Evolutionary conservation across 2,329 filamentous ascomycete species (phyloP).

Genomic region (Trichoderma sp.): DNA sequence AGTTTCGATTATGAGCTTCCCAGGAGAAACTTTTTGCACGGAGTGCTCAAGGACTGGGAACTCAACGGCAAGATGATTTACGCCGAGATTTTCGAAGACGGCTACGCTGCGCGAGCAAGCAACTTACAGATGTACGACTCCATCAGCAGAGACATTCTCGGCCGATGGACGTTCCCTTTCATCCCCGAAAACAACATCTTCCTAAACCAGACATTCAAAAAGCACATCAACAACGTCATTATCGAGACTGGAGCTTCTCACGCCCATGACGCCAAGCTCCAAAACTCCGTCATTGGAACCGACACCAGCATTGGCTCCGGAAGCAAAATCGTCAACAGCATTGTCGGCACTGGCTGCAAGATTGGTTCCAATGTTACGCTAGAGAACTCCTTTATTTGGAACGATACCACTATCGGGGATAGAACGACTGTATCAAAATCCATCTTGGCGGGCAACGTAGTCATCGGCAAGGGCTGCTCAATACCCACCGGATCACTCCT

Average conservation of each 20-base stretch:
- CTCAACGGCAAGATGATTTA: conserved; percentile 97
- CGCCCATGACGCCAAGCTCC: conserved; percentile 69
- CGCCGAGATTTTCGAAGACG: conserved; percentile 77
- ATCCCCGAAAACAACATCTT: conserved; percentile 87
- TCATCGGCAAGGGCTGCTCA: conserved; percentile 69
- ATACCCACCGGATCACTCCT: conserved; percentile 75
- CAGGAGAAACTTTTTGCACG: conserved; percentile 83
- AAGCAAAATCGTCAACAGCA: conserved; percentile 69
- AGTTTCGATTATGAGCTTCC: conserved; percentile 96
- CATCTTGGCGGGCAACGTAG: conserved; percentile 72
- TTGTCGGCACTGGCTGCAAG: conserved; percentile 80
- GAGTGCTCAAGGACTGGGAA: conserved; percentile 94
- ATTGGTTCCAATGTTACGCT: conserved; percentile 85
- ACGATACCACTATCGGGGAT: conserved; percentile 76
- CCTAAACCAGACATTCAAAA: conserved; percentile 72
- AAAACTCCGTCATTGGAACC: conserved; percentile 73
- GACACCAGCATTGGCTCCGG: conserved; percentile 74
- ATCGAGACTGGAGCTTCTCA: conserved; percentile 77
- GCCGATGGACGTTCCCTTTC: conserved; percentile 84
- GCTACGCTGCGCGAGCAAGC: conserved; percentile 83
- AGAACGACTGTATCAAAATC: conserved; percentile 69
- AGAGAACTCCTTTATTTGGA: conserved; percentile 83
- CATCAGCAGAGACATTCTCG: conserved; percentile 82
- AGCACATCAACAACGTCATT: conserved; percentile 69
- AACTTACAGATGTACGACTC: conserved; percentile 89